phyloP scores from a whole-genome alignment of 1,284 basidiomycete genomes.

The Marasmius fiardii region DNA sequence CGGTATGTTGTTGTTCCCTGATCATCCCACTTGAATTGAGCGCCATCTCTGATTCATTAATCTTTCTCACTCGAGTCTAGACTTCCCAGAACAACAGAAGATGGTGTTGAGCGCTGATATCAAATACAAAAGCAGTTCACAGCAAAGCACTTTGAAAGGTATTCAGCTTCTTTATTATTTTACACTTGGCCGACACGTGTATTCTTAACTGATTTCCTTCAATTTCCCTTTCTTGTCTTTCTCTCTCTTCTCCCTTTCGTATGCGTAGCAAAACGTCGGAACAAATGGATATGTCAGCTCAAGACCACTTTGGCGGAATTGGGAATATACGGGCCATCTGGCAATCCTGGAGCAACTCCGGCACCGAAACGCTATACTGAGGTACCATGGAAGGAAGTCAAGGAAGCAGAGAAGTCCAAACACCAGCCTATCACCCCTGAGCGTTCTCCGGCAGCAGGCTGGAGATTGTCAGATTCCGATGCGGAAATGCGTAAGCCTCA shows the following conservation, averaged over 20 bases:
- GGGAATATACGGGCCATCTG: conserved; percentile 74
- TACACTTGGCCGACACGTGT: neutral
- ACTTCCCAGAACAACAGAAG: conserved; percentile 81
- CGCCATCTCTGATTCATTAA: too few relatives aligned
- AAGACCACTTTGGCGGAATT: conserved; percentile 71
- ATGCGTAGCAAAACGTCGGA: conserved; percentile 65
- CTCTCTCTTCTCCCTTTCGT: neutral
- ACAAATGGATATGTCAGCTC: conserved; percentile 90
- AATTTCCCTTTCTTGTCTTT: neutral
- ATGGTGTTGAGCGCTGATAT: conserved; percentile 81
- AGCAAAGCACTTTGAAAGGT: conserved; percentile 78
- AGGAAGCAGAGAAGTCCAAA: conserved; percentile 36
- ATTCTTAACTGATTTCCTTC: neutral
- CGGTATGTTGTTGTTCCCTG: conserved; percentile 34
- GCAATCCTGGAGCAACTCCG: conserved; percentile 57
- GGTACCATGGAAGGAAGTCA: conserved; percentile 68
- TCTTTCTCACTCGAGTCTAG: conserved; percentile 31
- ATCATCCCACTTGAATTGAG: too few relatives aligned
- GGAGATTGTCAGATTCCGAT: conserved; percentile 51
- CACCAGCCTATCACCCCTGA: conserved; percentile 15
- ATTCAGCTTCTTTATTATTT: conserved; percentile 1
- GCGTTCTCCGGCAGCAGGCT: conserved; percentile 33
- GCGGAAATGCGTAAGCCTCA: conserved; percentile 42
- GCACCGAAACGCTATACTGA: conserved; percentile 60
- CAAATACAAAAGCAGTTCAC: conserved; percentile 90